Evolutionary conservation across 179 eudicot genomes (phyloP).

Genomic region (Camellia oleifera): DNA sequence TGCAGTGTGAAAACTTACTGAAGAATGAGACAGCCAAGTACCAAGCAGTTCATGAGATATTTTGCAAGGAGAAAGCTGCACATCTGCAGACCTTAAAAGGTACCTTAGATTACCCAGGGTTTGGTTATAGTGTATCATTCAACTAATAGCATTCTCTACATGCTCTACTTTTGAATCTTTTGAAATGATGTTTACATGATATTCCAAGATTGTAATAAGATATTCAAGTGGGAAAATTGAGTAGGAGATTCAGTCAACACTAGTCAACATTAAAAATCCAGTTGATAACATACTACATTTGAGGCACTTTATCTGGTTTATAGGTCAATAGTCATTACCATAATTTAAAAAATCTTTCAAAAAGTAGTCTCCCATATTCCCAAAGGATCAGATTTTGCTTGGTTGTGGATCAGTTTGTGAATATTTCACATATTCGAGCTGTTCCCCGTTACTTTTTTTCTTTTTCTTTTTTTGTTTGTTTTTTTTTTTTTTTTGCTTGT

Average conservation of each 20-base stretch:
- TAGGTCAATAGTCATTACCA: too few relatives aligned
- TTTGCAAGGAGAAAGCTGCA: conserved; percentile 72
- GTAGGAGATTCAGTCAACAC: neutral
- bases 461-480: too few relatives aligned
- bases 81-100: conserved; percentile 85
- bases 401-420: neutral
- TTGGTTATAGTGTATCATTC: conserved; percentile 5
- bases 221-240: neutral
- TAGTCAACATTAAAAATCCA: neutral
- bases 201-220: neutral
- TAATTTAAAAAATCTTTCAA: neutral
- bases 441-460: neutral
- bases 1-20: conserved; percentile 78
- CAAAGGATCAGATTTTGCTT: neutral
- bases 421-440: neutral
- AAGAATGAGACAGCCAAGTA: conserved; percentile 78
- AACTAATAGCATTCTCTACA: neutral
- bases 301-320: neutral
- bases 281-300: neutral
- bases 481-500: neutral
- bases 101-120: conserved; percentile 10
- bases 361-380: neutral
- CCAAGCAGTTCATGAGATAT: conserved; percentile 64
- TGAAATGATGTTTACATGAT: neutral
- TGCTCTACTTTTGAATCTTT: neutral